A percentile compares a stretch with the other conserved stretches of the same genome.
Evolutionary conservation across 2,329 filamentous ascomycete species (phyloP).

Genomic region (Tolypocladium tundrense): DNA sequence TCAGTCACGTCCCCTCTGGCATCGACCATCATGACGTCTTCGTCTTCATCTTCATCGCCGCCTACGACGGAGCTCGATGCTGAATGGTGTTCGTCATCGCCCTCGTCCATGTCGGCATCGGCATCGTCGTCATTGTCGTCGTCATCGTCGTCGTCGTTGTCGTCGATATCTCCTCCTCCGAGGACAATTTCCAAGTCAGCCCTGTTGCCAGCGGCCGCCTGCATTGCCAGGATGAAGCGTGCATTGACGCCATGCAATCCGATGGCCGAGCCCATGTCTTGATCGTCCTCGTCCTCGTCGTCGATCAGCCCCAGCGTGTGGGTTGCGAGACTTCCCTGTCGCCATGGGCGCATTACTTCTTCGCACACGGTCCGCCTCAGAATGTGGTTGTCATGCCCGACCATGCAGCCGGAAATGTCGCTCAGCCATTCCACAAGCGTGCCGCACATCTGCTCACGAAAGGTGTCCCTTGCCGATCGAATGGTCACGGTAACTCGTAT

Average conservation of each 20-base stretch:
- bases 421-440: conserved; percentile 93
- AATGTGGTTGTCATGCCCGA: conserved; percentile 69
- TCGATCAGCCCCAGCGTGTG: conserved; percentile 47
- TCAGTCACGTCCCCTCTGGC: conserved; percentile 34
- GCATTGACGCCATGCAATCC: conserved; percentile 22
- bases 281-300: conserved; percentile 36
- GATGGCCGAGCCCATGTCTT: conserved; percentile 28
- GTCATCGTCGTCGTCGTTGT: conserved; percentile 25
- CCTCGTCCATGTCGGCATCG: conserved; percentile 32
- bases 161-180: conserved; percentile 20
- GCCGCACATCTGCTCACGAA: conserved; percentile 97
- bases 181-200: conserved; percentile 18
- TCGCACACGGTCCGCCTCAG: conserved; percentile 79
- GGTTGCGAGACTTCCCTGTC: conserved; percentile 69
- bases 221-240: conserved; percentile 25
- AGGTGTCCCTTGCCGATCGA: conserved; percentile 85
- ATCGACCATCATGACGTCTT: conserved; percentile 50
- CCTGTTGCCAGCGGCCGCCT: conserved; percentile 19
- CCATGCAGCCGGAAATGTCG: conserved; percentile 83
- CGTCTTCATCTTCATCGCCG: conserved; percentile 39
- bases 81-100: conserved; percentile 24
- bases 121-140: conserved; percentile 59
- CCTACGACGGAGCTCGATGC: conserved; percentile 20
- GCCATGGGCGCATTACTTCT: conserved; percentile 82
- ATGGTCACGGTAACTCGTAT: conserved; percentile 96